Percentiles rank a stretch among this genome's conserved stretches.
phyloP scores from a whole-genome alignment of 192 early-diverging fungal genomes.

The Pilobolus umbonatus region DNA sequence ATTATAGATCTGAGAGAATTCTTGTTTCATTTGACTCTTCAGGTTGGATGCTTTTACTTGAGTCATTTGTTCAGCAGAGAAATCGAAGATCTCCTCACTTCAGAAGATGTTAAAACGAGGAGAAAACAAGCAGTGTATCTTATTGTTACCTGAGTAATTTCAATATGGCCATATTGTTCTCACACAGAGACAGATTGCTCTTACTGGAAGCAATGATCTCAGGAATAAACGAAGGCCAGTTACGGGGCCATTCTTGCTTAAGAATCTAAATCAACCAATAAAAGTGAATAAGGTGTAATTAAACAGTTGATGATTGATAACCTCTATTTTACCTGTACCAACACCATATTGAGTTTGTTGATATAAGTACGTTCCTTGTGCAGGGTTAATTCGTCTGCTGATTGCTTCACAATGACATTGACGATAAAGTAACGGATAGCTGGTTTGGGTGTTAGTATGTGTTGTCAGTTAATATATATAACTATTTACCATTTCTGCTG shows the following conservation, averaged over 20 bases:
- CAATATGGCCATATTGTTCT: conserved; percentile 99
- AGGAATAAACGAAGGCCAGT: conserved; percentile 98
- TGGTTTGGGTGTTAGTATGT: conserved; percentile 17
- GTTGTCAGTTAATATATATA: neutral
- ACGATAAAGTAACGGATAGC: conserved; percentile 97
- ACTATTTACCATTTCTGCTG: conserved; percentile 66
- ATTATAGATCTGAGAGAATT: conserved; percentile 94
- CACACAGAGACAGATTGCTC: conserved; percentile 87
- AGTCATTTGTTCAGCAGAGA: conserved; percentile 97
- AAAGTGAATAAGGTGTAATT: no score
- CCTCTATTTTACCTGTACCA: conserved; percentile 96
- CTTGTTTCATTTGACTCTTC: conserved; percentile 91
- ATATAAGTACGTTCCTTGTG: conserved; percentile 74
- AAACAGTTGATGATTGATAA: no score
- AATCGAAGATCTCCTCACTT: conserved; percentile 99
- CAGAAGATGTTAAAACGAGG: no score
- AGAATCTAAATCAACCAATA: conserved; percentile 71
- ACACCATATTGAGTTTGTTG: conserved; percentile 91
- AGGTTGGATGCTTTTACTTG: conserved; percentile 90
- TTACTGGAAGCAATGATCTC: conserved; percentile 96
- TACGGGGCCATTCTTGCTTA: conserved; percentile 99
- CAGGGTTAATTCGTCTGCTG: conserved; percentile 81
- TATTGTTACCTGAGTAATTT: conserved; percentile 93
- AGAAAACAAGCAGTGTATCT: no score
- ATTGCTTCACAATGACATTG: conserved; percentile 83